Base-by-base conservation (phyloP, 352 stramenopile genomes). In the Pythium scleroteichum region DNA sequence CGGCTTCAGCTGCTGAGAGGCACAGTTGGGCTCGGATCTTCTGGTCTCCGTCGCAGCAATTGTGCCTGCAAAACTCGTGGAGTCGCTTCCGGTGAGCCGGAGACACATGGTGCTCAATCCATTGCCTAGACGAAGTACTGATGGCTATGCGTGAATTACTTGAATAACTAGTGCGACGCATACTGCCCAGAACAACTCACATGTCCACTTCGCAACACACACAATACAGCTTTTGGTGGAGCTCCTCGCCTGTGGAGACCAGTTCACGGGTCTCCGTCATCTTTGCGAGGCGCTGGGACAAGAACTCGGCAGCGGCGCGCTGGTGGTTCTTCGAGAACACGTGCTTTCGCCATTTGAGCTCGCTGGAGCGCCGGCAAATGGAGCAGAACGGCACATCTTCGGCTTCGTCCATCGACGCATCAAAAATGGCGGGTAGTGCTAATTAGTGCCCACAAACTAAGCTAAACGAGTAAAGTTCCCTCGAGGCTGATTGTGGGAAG, bases 261-360 rank as follows among this genome's bases (percentile, higher is more conserved):
- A 52, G 41, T 38, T 38, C 48, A 16, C 54, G 51, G 20, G 45
- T 55, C 3, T 46, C 52, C 35, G 66, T 47, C 5, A 89, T 68
- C 12, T 59, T 53, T 5, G 41, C 47, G 17, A 58, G 49, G 10
- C 79, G 70, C 27, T 44, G 40, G 10, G 60, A 44, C 20, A 92
- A 66, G 45, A 86, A 87, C 32, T 75, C 59, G 2, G 50, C 55
- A 1, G 76, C 76, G 0, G 62, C 62, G 24, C 69, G 63, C 46
- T 90, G 79, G 65, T 92, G 83, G 17, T 41, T 54, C n/a, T 66
- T 73, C 14, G 74, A 78, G 68, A 85, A 92, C 19, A 86, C 71
- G 62, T 92, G 83, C 59, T 85, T 86, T 47, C 63, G 69, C 79
- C 81, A 92, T 66, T 85, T 85, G 32, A 73, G 50, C 29, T 78